Conservation (phyloP, 2,329 filamentous ascomycete species). For the Leptographium wingfieldii region DNA sequence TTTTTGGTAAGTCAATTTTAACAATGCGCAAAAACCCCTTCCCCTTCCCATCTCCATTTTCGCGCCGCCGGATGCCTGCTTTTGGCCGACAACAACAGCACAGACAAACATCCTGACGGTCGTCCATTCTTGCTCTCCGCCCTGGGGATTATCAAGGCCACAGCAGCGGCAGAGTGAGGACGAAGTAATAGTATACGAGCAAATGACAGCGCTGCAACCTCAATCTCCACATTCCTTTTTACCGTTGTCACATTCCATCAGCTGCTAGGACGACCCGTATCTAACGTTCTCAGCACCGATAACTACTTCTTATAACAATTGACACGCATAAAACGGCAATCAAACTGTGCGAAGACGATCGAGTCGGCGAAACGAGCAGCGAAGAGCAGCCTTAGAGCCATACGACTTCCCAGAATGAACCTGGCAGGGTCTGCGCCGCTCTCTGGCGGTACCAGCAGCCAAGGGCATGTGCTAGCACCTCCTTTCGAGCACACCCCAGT, state of each 20-base stretch:
- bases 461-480: constrained; percentile 7
- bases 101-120: no score
- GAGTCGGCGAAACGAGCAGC: background rate
- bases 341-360: background rate
- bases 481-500: constrained; percentile 10
- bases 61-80: background rate
- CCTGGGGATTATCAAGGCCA: background rate
- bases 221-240: background rate
- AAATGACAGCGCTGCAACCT: background rate
- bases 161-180: background rate
- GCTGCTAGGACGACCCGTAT: background rate
- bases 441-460: constrained; percentile 5
- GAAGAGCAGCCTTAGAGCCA: background rate
- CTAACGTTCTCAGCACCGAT: background rate
- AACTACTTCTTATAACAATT: background rate
- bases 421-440: constrained; percentile 9
- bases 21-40: background rate
- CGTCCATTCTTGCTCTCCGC: background rate
- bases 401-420: constrained; percentile 6
- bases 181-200: background rate
- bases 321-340: background rate
- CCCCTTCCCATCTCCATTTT: background rate
- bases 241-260: background rate
- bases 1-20: background rate
- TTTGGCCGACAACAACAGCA: background rate